phyloP scores from a whole-genome alignment of 768 basidiomycete genomes.

The Russula virescens region DNA sequence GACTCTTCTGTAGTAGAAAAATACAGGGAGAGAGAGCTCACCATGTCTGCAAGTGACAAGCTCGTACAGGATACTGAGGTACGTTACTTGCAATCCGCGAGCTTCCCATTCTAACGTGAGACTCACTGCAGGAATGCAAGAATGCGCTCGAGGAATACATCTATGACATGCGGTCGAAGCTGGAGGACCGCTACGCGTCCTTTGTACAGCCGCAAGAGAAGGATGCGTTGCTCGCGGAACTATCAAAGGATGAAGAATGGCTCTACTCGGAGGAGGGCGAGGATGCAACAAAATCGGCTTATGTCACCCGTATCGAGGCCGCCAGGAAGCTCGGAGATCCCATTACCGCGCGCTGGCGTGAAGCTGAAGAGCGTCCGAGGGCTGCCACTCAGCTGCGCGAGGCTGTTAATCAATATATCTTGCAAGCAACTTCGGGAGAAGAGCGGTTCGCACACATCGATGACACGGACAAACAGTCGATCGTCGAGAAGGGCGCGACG shows the following conservation, averaged over 20 bases:
- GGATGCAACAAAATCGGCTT: conserved; percentile 93
- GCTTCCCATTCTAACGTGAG: background rate
- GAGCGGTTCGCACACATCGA: conserved; percentile 89
- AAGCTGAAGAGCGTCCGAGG: conserved; percentile 72
- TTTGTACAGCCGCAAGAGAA: conserved; percentile 78
- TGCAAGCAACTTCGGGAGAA: conserved; percentile 74
- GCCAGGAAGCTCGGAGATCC: conserved; percentile 87
- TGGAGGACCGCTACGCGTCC: conserved; percentile 79
- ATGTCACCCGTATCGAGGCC: conserved; percentile 73
- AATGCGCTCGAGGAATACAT: conserved; percentile 99
- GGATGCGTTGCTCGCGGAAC: conserved; percentile 58
- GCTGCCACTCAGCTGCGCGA: conserved; percentile 76
- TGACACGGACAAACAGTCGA: conserved; percentile 76
- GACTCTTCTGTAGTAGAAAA: conserved; percentile 59
- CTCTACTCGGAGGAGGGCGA: conserved; percentile 95
- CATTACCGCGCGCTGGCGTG: conserved; percentile 75
- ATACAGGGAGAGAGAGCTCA: conserved; percentile 73
- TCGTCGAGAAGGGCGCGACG: conserved; percentile 87
- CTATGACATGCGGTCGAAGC: conserved; percentile 89
- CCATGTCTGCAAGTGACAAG: conserved; percentile 90
- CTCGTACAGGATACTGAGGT: conserved; percentile 98
- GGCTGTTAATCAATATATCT: conserved; percentile 79
- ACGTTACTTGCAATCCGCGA: conserved; percentile 26
- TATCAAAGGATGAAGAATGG: conserved; percentile 90
- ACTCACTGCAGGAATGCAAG: conserved; percentile 74